These are phyloP conservation scores for Biscogniauxia mediterranea DNA, from an alignment of 2,329 filamentous ascomycete genomes.

Conservation along the genomic window DNA sequence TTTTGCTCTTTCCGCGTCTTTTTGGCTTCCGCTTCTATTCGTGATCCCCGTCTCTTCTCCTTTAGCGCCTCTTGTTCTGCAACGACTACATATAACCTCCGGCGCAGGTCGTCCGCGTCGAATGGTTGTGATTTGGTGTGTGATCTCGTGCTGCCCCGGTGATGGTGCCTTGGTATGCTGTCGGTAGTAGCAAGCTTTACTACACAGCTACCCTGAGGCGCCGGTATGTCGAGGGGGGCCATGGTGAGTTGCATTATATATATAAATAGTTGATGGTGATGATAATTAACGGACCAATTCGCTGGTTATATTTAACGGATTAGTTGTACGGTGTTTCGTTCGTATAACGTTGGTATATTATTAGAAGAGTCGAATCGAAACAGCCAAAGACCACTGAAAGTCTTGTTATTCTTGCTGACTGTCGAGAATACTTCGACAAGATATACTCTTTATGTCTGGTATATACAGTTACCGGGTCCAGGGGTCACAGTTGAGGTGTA, in stretches of 20 bases:
- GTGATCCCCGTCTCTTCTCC: constrained; percentile 34
- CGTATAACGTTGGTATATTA: neutral
- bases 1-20: constrained; percentile 4
- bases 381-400: neutral
- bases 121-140: constrained; percentile 38
- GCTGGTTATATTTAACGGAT: neutral
- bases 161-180: constrained; percentile 4
- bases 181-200: constrained; percentile 2
- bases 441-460: neutral
- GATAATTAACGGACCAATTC: neutral
- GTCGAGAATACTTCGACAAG: neutral
- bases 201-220: neutral
- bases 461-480: neutral
- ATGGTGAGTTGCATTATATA: constrained; percentile 14
- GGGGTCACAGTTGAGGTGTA: neutral
- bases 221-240: constrained; percentile 12
- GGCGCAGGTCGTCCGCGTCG: constrained; percentile 55
- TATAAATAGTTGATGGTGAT: neutral
- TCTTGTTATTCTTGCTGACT: neutral
- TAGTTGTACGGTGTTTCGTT: neutral
- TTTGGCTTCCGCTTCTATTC: constrained; percentile 23
- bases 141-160: constrained; percentile 11
- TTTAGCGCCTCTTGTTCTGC: constrained; percentile 46
- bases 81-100: constrained; percentile 50
- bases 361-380: neutral